A percentile compares a stretch with the other conserved stretches of the same genome.
Conservation (phyloP, 2,329 filamentous ascomycete species). For the Beauveria sp. region DNA sequence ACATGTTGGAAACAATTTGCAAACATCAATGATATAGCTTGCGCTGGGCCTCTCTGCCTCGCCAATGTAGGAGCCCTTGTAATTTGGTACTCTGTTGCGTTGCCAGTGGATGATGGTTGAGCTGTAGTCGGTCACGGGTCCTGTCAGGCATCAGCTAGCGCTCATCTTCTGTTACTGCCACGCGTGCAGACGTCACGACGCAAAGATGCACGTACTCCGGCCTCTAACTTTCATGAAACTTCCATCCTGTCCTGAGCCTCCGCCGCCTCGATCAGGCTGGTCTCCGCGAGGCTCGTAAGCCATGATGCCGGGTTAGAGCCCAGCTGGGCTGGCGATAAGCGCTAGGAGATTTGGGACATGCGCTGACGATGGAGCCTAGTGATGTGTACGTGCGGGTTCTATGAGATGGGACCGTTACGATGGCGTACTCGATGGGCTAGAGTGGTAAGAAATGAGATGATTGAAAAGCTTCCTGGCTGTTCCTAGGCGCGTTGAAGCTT, state of each 20-base stretch:
- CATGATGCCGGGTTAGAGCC: constrained; percentile 27
- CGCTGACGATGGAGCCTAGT: background rate
- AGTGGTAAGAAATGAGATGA: background rate
- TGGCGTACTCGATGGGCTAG: background rate
- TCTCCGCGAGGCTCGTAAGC: constrained; percentile 48
- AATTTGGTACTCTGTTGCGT: constrained; percentile 63
- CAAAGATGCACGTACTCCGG: constrained; percentile 35
- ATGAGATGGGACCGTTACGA: background rate
- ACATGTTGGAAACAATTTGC: constrained; percentile 21
- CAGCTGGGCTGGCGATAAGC: constrained; percentile 9
- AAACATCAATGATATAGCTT: constrained; percentile 84
- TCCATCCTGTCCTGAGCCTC: constrained; percentile 34
- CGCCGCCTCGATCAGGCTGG: constrained; percentile 32
- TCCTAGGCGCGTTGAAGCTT: background rate
- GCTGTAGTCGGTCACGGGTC: constrained; percentile 88
- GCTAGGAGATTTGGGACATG: background rate
- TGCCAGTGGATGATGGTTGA: constrained; percentile 88
- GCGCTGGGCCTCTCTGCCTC: constrained; percentile 78
- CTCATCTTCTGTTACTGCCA: constrained; percentile 3
- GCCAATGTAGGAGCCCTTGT: constrained; percentile 61
- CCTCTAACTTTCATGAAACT: constrained; percentile 42
- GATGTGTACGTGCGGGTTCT: background rate
- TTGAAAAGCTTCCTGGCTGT: background rate
- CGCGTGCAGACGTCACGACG: background rate
- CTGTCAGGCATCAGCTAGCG: constrained; percentile 34